Conservation (phyloP, 768 basidiomycete species). For the Antrodiella citrinella region DNA sequence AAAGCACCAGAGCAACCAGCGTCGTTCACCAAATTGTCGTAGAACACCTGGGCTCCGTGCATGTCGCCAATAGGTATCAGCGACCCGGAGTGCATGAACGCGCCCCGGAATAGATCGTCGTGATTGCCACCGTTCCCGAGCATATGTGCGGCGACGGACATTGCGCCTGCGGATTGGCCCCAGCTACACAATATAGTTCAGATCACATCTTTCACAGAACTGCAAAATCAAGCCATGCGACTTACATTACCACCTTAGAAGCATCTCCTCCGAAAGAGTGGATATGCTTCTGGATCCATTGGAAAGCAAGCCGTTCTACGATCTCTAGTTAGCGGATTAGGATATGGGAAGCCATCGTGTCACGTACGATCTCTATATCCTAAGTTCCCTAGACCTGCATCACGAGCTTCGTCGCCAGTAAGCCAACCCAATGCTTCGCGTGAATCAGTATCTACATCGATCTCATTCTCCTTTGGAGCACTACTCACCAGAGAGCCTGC, state of each 20-base stretch:
- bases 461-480: neutral
- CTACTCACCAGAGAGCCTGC: neutral
- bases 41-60: conserved; percentile 25
- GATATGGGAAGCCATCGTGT: neutral
- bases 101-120: conserved; percentile 21
- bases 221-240: neutral
- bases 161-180: conserved; percentile 34
- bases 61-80: conserved; percentile 10
- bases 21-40: conserved; percentile 32
- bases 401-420: conserved; percentile 31
- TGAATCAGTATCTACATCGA: neutral
- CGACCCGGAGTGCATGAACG: conserved; percentile 30
- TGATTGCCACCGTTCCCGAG: conserved; percentile 14
- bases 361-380: conserved; percentile 42
- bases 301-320: conserved; percentile 8
- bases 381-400: conserved; percentile 34
- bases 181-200: conserved; percentile 15
- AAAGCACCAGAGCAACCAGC: conserved; percentile 26
- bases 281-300: conserved; percentile 10
- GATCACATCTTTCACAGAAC: conserved; percentile 9
- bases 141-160: conserved; percentile 23
- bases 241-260: conserved; percentile 7
- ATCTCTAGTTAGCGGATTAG: neutral
- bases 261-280: conserved; percentile 8
- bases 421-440: conserved; percentile 38